Evolutionary conservation across 208 protist genomes (phyloP), one percentile per base, ranked within the genome.

Genomic region (Blastocrithidia nonstop): DNA sequence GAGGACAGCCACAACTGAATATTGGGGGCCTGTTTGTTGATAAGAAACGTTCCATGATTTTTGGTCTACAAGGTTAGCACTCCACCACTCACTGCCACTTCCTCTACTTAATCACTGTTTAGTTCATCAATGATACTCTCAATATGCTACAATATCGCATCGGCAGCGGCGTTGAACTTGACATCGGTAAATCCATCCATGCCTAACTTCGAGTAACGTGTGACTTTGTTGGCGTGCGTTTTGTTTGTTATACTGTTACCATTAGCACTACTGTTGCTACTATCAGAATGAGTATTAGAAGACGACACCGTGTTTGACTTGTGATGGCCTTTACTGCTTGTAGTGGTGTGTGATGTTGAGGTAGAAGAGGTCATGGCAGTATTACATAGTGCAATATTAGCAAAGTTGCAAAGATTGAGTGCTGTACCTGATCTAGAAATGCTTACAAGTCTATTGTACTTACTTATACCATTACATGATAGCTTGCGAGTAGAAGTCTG

Each of bases 21-120:
- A 36, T 87, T 95, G 2, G 88, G 85, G 6, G 82, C 82, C 61
- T 95, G 88, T 54, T 93, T 92, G 54, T 95, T 95, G 11, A 95
- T 38, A n/a, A 95, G 69, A 50, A 85, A 93, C 1, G 72, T 75
- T 9, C 86, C 83, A 1, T 47, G 41, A 19, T 13, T 41, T 35
- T n/a, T n/a, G 8, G 82, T 80, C 22, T 82, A 70, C 16, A 95
- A 57, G 1, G 59, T 73, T 17, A 95, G 64, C 49, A 95, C 88
- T 20, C 81, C 82, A 25, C 55, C 63, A 27, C 32, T 60, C 36
- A 51, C 57, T 57, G 40, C 70, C 26, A 89, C 42, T 31, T 94
- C 85, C 36, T 86, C 73, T 22, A 91, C 39, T 15, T 52, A 50
- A 1, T 42, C 29, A 15, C 52, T 49, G 26, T 83, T 75, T 6